Conservation (phyloP, 164 flowering plant species). For the Annona squamosa region DNA sequence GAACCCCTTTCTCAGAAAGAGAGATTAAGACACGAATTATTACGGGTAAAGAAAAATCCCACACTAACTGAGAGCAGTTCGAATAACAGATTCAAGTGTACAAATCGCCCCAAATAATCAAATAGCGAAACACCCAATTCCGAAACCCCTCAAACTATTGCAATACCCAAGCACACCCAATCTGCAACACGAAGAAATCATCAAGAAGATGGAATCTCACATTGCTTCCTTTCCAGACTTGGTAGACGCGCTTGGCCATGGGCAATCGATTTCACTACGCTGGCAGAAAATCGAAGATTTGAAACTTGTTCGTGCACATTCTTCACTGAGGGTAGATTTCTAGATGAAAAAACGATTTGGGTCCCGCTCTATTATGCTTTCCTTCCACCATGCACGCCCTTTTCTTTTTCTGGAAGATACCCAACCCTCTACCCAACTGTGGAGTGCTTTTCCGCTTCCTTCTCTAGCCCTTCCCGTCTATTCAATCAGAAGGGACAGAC, state of each 20-base stretch:
- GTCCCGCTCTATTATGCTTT: neutral
- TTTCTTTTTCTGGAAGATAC: neutral
- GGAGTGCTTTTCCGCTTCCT: neutral
- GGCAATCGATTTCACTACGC: constrained; percentile 16
- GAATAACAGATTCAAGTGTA: constrained; percentile 5
- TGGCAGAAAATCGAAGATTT: constrained; percentile 33
- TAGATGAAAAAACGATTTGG: neutral
- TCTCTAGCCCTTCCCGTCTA: neutral
- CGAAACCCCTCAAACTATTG: neutral
- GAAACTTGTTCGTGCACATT: constrained; percentile 26
- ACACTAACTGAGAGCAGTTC: neutral
- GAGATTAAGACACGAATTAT: no score
- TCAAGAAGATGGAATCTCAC: constrained; percentile 23
- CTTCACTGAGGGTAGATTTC: neutral
- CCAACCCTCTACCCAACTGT: no score
- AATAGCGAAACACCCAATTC: neutral
- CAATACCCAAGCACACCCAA: neutral
- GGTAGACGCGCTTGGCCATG: constrained; percentile 63
- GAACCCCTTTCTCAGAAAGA: no score
- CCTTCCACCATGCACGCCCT: neutral
- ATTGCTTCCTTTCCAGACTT: constrained; percentile 63
- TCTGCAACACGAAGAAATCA: neutral
- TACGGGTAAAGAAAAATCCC: neutral
- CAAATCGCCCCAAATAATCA: neutral
- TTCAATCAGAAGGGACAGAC: neutral